Evolutionary conservation across 73 alveolate species (phyloP).

Genomic region (Tetrahymena borealis): DNA sequence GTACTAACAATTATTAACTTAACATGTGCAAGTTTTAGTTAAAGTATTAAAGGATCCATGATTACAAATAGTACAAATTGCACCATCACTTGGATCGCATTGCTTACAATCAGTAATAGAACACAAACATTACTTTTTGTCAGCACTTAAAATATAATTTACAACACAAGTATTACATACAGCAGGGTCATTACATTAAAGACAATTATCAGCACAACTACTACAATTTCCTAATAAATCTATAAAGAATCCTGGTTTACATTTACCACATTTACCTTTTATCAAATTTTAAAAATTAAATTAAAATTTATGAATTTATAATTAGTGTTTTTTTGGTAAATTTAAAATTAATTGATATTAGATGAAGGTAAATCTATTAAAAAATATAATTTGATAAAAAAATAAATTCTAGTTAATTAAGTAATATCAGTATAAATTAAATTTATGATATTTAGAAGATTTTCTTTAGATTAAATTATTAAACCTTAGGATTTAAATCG

Average conservation of each 20-base stretch:
- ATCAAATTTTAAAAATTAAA: no score
- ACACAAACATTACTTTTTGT: neutral
- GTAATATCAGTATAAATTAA: no score
- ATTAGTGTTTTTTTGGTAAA: no score
- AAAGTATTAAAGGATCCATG: neutral
- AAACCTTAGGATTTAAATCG: no score
- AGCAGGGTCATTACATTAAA: neutral
- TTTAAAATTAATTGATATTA: no score
- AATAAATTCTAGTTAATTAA: no score
- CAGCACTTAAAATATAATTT: neutral
- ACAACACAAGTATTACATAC: neutral
- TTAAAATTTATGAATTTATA: no score
- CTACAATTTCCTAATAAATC: neutral
- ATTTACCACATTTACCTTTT: neutral
- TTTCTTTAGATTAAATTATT: no score
- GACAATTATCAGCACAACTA: neutral
- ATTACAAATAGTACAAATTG: neutral
- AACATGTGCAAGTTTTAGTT: neutral
- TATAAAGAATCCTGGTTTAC: neutral
- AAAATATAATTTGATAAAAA: no score
- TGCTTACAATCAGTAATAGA: neutral
- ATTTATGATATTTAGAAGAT: no score
- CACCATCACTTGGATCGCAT: neutral
- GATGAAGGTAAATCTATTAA: no score
- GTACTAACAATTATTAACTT: neutral